Percentiles rank a stretch among this genome's conserved stretches.
Evolutionary conservation across 345 rosid genomes (phyloP).

Genomic region (Populus nigra): DNA sequence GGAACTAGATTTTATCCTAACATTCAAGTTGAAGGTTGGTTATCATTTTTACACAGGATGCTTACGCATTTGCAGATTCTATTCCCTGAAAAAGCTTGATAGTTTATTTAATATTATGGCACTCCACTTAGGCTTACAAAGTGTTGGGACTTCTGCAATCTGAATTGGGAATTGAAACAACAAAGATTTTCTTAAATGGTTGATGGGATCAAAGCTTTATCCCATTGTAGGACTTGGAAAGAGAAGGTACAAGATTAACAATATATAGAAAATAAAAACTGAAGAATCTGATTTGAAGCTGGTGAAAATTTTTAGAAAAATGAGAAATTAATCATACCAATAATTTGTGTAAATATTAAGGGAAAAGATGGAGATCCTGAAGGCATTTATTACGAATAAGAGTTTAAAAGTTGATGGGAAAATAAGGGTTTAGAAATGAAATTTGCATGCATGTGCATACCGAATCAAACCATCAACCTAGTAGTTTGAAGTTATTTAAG

Average conservation of each 20-base stretch:
- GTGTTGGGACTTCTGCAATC: not conserved
- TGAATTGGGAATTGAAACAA: not conserved
- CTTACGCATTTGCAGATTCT: not conserved
- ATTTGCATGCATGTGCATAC: too few relatives aligned
- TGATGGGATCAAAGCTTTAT: not conserved
- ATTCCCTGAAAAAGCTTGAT: not conserved
- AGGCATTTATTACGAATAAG: too few relatives aligned
- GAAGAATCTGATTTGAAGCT: not conserved
- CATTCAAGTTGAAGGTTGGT: conserved; percentile 81
- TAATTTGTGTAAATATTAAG: too few relatives aligned
- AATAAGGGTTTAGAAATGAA: too few relatives aligned
- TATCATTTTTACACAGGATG: not conserved
- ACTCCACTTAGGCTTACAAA: not conserved
- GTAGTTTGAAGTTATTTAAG: too few relatives aligned
- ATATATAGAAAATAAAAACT: not conserved
- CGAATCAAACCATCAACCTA: too few relatives aligned
- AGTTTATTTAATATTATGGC: not conserved
- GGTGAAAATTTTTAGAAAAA: too few relatives aligned
- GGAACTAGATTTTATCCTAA: conserved; percentile 81
- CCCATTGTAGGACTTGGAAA: not conserved
- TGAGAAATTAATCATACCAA: too few relatives aligned
- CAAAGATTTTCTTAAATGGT: not conserved
- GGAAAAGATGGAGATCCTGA: too few relatives aligned
- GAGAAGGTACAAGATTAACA: not conserved
- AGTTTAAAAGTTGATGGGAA: too few relatives aligned